Conservation (phyloP, 73 alveolate species). For the Symbiodinium pilosum region DNA sequence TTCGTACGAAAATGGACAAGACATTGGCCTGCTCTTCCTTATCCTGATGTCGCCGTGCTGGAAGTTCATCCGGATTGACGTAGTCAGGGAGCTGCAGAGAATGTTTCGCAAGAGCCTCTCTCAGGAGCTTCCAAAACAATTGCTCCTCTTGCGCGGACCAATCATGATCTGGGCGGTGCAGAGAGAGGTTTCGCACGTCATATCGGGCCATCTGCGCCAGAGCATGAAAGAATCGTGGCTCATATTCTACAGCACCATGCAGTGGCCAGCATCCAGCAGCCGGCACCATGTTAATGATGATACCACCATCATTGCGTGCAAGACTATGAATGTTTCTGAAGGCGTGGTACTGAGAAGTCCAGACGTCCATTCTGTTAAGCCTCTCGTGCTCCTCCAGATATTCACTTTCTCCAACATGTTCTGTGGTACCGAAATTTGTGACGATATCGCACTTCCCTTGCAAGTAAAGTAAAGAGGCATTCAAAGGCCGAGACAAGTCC, state of each 20-base stretch:
- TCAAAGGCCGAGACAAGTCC: constrained; percentile 72
- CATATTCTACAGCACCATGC: constrained; percentile 82
- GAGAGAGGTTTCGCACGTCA: constrained; percentile 48
- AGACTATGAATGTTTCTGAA: constrained; percentile 48
- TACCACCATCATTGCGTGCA: constrained; percentile 45
- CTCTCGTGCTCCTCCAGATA: constrained; percentile 33
- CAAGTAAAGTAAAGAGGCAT: not conserved
- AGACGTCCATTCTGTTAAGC: not conserved
- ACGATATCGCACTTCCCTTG: constrained; percentile 65
- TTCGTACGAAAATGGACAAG: not conserved
- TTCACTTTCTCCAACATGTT: constrained; percentile 80
- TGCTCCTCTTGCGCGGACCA: constrained; percentile 35
- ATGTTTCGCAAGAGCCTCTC: constrained; percentile 10
- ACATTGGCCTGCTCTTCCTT: not conserved
- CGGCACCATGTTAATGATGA: constrained; percentile 85
- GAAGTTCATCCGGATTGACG: not conserved
- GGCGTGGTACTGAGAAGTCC: constrained; percentile 64
- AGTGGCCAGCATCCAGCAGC: constrained; percentile 89
- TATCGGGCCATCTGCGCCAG: constrained; percentile 47
- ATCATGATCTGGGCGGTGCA: constrained; percentile 47
- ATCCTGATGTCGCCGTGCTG: not conserved
- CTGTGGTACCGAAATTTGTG: constrained; percentile 86
- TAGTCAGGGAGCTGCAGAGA: not conserved
- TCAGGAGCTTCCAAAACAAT: constrained; percentile 37
- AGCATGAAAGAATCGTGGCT: constrained; percentile 55